Evolutionary conservation across 78 protist genomes (phyloP), one percentile per base, ranked within the genome.

Genomic region (Cavenderia fasciculata): DNA sequence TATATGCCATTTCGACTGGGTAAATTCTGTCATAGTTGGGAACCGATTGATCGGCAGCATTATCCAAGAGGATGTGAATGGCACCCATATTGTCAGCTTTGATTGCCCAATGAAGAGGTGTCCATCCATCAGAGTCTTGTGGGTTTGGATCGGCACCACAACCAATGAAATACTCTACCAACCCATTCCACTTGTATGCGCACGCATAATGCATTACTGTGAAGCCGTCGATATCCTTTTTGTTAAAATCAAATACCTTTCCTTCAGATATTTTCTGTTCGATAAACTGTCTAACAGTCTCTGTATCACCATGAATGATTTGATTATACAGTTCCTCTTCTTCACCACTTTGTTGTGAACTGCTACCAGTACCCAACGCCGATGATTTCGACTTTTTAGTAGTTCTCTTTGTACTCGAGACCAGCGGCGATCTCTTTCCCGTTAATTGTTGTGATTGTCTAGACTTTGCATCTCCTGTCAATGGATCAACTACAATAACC

Each of bases 1-100:
- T 77, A 31, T 68, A 56, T 21, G 89, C 89, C 89, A 79, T 79
- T 27, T 79, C 89, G 1, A 79, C 76, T 10, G 89, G 89, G 43
- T 68, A 79, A 19, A 51, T 65, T 11, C 61, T 33, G 8, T 75
- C 51, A 46, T 56, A 47, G 59, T 68, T 79, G 12, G 89, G 89
- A 7, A 79, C 89, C 4, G 75, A 79, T 56, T 79, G 89, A 41
- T 79, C 89, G 0, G 77, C 89, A 41, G 78, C 89, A 47, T 43
- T 56, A 1, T 19, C 68, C 33, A 79, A 54, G 5, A 79, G 21
- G 23, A 68, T 29, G 7, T 79, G 75, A 29, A 79, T 69, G 7
- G 89, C 89, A 25, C 54, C 77, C 2, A 68, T 52, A 56, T 79
- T 79, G 49, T 79, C 68, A n/a, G 89, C 89, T 7, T 68, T 79